Percentiles rank a stretch among this genome's conserved stretches.
Evolutionary conservation across 306 rosid genomes (phyloP).

Genomic region (Oemleria cerasiformis): DNA sequence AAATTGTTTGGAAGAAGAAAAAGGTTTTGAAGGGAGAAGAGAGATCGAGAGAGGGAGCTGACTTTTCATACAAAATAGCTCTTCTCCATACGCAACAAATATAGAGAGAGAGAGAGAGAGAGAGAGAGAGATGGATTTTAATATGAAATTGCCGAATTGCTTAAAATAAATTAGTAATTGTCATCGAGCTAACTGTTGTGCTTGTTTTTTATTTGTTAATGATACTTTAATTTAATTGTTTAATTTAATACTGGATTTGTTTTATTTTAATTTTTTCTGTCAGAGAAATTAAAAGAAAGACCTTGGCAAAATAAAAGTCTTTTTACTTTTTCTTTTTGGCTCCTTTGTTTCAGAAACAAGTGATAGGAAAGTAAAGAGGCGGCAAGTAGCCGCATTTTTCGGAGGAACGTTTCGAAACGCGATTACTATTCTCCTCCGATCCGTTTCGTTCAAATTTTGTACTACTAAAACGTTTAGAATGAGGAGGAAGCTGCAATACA

Average conservation of each 20-base stretch:
- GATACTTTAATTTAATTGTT: background rate
- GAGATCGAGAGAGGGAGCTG: constrained; percentile 54
- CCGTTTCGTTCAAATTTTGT: constrained; percentile 10
- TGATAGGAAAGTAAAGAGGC: constrained; percentile 62
- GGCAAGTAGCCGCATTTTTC: constrained; percentile 93
- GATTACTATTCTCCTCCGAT: background rate
- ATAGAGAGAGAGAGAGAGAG: constrained; percentile 19
- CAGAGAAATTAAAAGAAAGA: background rate
- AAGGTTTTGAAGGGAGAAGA: constrained; percentile 31
- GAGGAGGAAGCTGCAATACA: background rate
- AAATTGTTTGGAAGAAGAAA: constrained; percentile 2
- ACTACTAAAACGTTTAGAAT: background rate
- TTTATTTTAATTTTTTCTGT: background rate
- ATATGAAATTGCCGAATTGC: constrained; percentile 11
- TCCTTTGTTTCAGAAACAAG: constrained; percentile 28
- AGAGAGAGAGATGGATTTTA: constrained; percentile 20
- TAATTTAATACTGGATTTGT: background rate
- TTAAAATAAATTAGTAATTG: constrained; percentile 16
- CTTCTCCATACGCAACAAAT: constrained; percentile 53
- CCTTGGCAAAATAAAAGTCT: constrained; percentile 1
- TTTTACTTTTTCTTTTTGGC: background rate
- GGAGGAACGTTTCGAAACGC: constrained; percentile 62
- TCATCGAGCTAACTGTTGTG: background rate
- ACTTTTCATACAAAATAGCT: constrained; percentile 70
- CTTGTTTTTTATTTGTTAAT: background rate